Base-by-base conservation (phyloP, 2,329 filamentous ascomycete genomes). In the Aspergillus pseudotamarii region DNA sequence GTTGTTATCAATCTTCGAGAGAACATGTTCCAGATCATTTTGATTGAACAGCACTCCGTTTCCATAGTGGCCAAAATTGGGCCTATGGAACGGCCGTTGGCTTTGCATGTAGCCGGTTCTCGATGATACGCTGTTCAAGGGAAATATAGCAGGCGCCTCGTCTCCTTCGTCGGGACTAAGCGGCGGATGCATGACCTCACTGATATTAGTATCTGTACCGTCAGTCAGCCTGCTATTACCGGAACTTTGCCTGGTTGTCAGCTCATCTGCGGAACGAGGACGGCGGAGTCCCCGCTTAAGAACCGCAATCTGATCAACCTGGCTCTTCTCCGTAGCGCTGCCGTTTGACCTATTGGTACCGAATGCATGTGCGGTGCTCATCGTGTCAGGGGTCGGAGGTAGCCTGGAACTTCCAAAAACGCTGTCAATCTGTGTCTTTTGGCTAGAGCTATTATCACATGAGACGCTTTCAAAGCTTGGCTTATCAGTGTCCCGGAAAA, bases 361-460 rank as follows among this genome's bases (percentile, higher is more conserved):
- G 9, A 68, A 68, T 26, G 71, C 72, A 57, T 75, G 71, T 54
- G 76, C 75, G 3, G 78, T 80, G 54, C 76, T 79, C 79, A 80
- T 80, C 2, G 79, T 80, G 58, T 80, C 79, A 3, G 79, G 79
- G 1, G 79, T 80, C 14, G 78, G 79, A 23, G 79, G 79, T 5
- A 80, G 69, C 19, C 70, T 73, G 12, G 72, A 66, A 6, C 72
- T 70, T 3, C 70, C 76, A 58, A 79, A 80, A 2, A 78, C 63
- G 16, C 68, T 68, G 30, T 78, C 75, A 38, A 74, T 56, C 21
- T 68, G 69, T n/a, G 71, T 69, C 11, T 71, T 74, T 21, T 71
- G 70, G 41, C 63, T 71, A 6, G 70, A 66, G 30, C 71, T 69
- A 38, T 67, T 66, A 38, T 64, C 68, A 32, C 64, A 70, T 14